Evolutionary conservation across 169 alveolate genomes (phyloP), one percentile per base, ranked within the genome.

Genomic region (Amoebophrya sp.): DNA sequence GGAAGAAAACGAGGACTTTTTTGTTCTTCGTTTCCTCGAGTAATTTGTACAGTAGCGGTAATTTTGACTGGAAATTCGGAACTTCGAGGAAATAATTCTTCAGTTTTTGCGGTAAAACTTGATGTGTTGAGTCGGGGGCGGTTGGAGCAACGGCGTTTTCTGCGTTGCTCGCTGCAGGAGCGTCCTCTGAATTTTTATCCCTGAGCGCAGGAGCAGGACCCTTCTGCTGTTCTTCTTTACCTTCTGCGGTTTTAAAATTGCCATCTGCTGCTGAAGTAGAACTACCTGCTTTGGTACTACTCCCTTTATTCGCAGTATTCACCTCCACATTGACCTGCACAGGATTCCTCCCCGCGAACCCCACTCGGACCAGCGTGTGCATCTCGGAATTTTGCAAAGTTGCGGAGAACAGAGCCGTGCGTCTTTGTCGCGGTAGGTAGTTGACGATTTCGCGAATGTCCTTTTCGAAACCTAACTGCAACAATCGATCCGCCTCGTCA

Each of bases 401-500:
- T 18, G 99, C 99, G 1, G 98, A 97, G 95, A 97, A 97, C 39
- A 97, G 92, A 0, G 98, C 98, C 0, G 99, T 97, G 91, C 99
- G 95, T 95, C 99, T 95, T 91, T 97, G 96, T 92, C 96, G 96
- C 29, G 99, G 99, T 25, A 97, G 89, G n/a, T 91, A 94, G 35
- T 93, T 93, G 38, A 97, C 89, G n/a, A 97, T 96, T 89, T 91
- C 92, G 23, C 93, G 90, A 39, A 97, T 93, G 77, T 96, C 95
- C 89, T 94, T 96, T 92, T 96, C 96, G 94, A 95, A 95, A 0
- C 98, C 99, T 94, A 94, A 90, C 90, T 96, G 97, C 92, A 97
- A 90, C 90, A 97, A 93, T 93, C 97, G 93, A 91, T 97, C 99
- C 38, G 99, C 99, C 92, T 97, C 99, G 93, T 97, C 99, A 90